Percentiles rank a stretch among this genome's conserved stretches.
Conservation (phyloP, 2,329 filamentous ascomycete species). For the Epichloe glyceriae region DNA sequence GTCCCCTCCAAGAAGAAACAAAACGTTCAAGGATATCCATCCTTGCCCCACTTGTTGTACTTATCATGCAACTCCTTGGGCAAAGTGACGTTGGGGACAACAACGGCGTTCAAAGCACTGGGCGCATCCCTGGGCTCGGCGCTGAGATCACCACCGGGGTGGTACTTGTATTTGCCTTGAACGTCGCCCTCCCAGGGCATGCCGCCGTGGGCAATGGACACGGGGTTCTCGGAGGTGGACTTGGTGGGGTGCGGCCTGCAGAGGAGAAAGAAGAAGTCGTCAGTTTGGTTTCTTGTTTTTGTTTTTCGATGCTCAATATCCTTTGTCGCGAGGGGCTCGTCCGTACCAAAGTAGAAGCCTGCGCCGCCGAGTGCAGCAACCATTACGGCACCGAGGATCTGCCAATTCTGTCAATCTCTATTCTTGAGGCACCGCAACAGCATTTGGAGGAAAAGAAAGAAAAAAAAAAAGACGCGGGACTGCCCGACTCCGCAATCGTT, state of each 20-base stretch:
- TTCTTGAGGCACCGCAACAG: background rate
- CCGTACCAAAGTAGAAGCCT: conserved; percentile 74
- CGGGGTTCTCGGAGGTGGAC: conserved; percentile 65
- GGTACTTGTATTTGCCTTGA: conserved; percentile 60
- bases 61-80: conserved; percentile 89
- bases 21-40: conserved; percentile 54
- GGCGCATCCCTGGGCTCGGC: conserved; percentile 76
- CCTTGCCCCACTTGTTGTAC: conserved; percentile 99
- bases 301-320: no score
- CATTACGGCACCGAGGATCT: conserved; percentile 92
- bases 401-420: background rate
- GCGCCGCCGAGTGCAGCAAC: conserved; percentile 74
- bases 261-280: background rate
- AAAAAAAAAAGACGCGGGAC: no score
- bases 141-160: conserved; percentile 71
- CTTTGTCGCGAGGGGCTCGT: background rate
- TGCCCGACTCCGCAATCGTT: no score
- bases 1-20: background rate
- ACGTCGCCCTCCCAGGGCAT: conserved; percentile 83
- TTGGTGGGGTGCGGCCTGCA: conserved; percentile 69
- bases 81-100: conserved; percentile 85
- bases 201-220: conserved; percentile 59
- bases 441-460: no score
- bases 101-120: conserved; percentile 86
- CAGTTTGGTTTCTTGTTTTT: no score